phyloP scores from a whole-genome alignment of 768 basidiomycete species.

The Rhizopogon vulgaris region DNA sequence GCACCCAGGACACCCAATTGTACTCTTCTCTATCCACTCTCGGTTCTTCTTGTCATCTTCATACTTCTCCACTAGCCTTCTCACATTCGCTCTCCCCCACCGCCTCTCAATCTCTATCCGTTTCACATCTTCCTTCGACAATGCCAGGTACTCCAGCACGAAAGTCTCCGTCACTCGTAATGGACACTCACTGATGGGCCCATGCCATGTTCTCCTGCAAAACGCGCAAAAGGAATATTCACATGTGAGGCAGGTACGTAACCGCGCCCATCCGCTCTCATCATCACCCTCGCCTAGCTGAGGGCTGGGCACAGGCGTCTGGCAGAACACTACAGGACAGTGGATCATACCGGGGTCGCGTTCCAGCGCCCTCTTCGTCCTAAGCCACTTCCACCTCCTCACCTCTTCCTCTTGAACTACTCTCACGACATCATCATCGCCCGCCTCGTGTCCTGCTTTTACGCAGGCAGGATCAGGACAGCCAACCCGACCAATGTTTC shows the following conservation, averaged over 20 bases:
- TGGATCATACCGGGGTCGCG: slow-evolving; percentile 74
- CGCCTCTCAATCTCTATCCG: slow-evolving; percentile 51
- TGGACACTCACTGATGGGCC: slow-evolving; percentile 65
- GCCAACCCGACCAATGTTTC: slow-evolving; percentile 66
- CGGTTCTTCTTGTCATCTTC: slow-evolving; percentile 72
- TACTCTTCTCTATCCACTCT: slow-evolving; percentile 64
- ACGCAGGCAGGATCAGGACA: slow-evolving; percentile 81
- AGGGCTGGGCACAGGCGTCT: slow-evolving; percentile 68
- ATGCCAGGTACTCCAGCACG: slow-evolving; percentile 59
- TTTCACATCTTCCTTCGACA: slow-evolving; percentile 44
- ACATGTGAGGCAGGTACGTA: slow-evolving; percentile 68
- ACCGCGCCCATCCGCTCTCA: slow-evolving; percentile 64
- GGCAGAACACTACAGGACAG: slow-evolving; percentile 79
- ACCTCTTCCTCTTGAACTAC: slow-evolving; percentile 63
- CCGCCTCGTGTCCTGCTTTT: slow-evolving; percentile 51
- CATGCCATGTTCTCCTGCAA: slow-evolving; percentile 86
- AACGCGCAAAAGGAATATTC: slow-evolving; percentile 78
- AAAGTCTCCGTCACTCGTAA: slow-evolving; percentile 62
- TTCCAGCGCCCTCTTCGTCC: slow-evolving; percentile 66
- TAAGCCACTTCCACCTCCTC: slow-evolving; percentile 72
- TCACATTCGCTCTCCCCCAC: slow-evolving; percentile 58
- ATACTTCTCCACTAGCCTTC: slow-evolving; percentile 53
- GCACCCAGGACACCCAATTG: slow-evolving; percentile 73
- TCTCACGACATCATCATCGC: slow-evolving; percentile 65
- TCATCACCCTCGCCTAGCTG: slow-evolving; percentile 33